A percentile compares a stretch with the other conserved stretches of the same genome.
Conservation (phyloP, 148 eudicot species). For the Cornus controversa region DNA sequence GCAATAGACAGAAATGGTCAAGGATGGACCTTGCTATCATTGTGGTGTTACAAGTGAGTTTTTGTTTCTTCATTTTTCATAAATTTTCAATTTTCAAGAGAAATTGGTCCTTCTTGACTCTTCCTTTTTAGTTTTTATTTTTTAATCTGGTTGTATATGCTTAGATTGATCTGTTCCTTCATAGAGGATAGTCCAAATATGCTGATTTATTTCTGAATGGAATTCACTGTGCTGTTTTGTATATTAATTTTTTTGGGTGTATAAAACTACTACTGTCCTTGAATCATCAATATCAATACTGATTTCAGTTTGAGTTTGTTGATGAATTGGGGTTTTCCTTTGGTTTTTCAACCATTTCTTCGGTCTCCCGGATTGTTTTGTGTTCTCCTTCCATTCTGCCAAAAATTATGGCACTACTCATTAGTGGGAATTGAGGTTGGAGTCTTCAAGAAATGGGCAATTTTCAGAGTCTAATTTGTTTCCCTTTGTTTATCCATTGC, state of each 20-base stretch:
- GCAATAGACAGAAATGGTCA: slow-evolving; percentile 67
- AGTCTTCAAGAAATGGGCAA: slow-evolving; percentile 5
- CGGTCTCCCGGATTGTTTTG: background rate
- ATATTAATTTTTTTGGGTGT: slow-evolving; percentile 3
- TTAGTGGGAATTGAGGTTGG: background rate
- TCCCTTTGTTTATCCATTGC: background rate
- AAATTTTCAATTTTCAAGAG: slow-evolving; percentile 9
- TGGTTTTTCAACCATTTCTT: background rate
- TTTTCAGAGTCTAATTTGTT: background rate
- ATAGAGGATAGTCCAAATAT: slow-evolving; percentile 19
- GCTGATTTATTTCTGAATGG: slow-evolving; percentile 12
- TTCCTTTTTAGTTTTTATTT: background rate
- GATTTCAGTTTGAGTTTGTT: background rate
- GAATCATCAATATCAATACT: background rate
- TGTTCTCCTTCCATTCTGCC: slow-evolving; percentile 7
- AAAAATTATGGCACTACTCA: background rate
- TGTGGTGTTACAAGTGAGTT: slow-evolving; percentile 99
- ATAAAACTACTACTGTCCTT: slow-evolving; percentile 7
- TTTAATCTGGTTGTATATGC: background rate
- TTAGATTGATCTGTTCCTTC: slow-evolving; percentile 33
- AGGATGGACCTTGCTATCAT: slow-evolving; percentile 99
- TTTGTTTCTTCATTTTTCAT: slow-evolving; percentile 19
- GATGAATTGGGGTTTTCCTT: background rate
- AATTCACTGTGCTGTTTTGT: background rate
- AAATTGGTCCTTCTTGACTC: background rate